These are phyloP conservation scores for Lathyrus tuberosus DNA, from an alignment of 306 rosid species.

Conservation along the genomic window DNA sequence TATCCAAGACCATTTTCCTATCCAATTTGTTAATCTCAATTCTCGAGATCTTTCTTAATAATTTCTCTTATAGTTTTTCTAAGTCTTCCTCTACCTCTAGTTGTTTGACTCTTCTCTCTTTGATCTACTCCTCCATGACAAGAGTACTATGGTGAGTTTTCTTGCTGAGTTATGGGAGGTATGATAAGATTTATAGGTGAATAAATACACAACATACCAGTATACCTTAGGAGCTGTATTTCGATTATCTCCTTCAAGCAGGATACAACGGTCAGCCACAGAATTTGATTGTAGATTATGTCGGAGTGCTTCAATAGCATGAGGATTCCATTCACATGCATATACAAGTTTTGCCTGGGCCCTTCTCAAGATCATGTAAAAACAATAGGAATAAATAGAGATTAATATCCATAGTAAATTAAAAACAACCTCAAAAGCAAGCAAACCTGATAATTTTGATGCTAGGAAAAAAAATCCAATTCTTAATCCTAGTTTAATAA, in stretches of 20 bases:
- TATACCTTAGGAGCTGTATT: slow-evolving; percentile 79
- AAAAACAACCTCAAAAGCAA: slow-evolving; percentile 21
- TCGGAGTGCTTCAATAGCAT: slow-evolving; percentile 79
- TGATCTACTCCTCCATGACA: not conserved
- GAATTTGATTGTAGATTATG: slow-evolving; percentile 71
- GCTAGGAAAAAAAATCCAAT: slow-evolving; percentile 2
- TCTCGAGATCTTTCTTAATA: too few relatives aligned
- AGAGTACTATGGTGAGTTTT: slow-evolving; percentile 1
- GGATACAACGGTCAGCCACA: slow-evolving; percentile 66
- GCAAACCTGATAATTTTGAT: slow-evolving; percentile 14
- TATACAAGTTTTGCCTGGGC: slow-evolving; percentile 81
- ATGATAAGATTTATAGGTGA: slow-evolving; percentile 5
- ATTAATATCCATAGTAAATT: slow-evolving; percentile 7
- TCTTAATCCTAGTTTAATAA: slow-evolving; percentile 11
- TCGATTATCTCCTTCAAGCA: slow-evolving; percentile 89
- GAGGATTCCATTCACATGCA: slow-evolving; percentile 97
- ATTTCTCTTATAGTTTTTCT: too few relatives aligned
- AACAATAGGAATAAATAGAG: slow-evolving; percentile 24
- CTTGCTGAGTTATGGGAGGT: slow-evolving; percentile 1
- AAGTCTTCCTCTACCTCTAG: too few relatives aligned
- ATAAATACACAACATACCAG: slow-evolving; percentile 44
- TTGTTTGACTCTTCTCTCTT: too few relatives aligned
- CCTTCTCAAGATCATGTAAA: slow-evolving; percentile 57
- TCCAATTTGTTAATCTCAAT: too few relatives aligned
- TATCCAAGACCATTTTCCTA: too few relatives aligned